Evolutionary conservation across 257 asterid genomes (phyloP).

Genomic region (Solanum dulcamara): DNA sequence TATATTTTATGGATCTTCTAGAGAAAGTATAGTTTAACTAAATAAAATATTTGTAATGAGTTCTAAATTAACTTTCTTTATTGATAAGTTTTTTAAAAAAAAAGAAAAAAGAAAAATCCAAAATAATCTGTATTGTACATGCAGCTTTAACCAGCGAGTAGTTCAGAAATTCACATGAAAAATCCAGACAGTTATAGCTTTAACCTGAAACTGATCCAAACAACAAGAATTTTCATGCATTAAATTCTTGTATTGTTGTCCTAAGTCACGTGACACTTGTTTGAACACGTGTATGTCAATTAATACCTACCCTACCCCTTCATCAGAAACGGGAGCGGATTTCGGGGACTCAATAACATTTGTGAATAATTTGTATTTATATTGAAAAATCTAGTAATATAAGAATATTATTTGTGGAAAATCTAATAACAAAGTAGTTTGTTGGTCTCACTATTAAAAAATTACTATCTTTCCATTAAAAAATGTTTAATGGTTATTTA

Average conservation of each 20-base stretch:
- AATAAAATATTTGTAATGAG: neutral
- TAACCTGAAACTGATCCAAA: neutral
- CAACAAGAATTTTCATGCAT: neutral
- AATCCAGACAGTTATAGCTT: neutral
- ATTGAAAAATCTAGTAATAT: too few species aligned
- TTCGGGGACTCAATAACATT: neutral
- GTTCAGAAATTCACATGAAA: neutral
- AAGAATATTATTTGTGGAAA: neutral
- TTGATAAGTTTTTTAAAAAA: neutral
- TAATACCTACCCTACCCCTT: neutral
- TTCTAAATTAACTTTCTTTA: neutral
- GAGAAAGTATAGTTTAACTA: too few species aligned
- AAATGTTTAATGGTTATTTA: too few species aligned
- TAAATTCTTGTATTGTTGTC: neutral
- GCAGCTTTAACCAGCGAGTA: neutral
- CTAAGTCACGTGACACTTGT: conserved; percentile 31
- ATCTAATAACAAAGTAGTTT: neutral
- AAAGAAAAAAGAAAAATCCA: neutral
- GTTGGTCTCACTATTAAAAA: neutral
- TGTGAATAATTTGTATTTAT: too few species aligned
- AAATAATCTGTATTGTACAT: neutral
- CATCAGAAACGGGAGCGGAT: neutral
- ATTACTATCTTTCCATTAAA: too few species aligned
- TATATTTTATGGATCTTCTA: neutral
- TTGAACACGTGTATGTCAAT: conserved; percentile 18